Conservation (phyloP, 140 eudicot genomes). For the Stevia rebaudiana region DNA sequence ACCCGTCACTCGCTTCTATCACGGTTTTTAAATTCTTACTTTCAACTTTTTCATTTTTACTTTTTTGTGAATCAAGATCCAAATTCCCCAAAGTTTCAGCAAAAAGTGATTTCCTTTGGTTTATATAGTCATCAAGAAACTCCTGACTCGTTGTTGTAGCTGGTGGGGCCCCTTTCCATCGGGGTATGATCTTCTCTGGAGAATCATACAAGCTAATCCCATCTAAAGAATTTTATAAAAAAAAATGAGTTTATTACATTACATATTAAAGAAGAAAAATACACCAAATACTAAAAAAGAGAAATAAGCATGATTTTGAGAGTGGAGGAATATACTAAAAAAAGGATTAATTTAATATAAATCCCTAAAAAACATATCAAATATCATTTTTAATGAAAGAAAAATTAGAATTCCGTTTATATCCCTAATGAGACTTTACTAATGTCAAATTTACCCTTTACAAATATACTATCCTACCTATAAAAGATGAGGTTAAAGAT, state of each 20-base stretch:
- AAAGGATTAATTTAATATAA: too few species aligned
- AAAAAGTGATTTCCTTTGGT: constrained; percentile 47
- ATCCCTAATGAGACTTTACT: too few species aligned
- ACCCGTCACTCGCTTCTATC: constrained; percentile 89
- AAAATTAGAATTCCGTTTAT: too few species aligned
- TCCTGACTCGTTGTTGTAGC: constrained; percentile 44
- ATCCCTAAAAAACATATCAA: too few species aligned
- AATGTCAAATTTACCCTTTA: too few species aligned
- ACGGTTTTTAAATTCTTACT: constrained; percentile 48
- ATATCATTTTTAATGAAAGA: too few species aligned
- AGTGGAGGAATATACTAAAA: background rate
- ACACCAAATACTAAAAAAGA: background rate
- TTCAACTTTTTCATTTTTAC: constrained; percentile 11
- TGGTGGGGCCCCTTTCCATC: constrained; percentile 87
- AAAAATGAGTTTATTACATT: too few species aligned
- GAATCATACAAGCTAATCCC: constrained; percentile 94
- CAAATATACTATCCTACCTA: too few species aligned
- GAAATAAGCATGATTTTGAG: constrained; percentile 4
- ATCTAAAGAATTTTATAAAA: constrained; percentile 32
- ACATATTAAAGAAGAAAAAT: background rate
- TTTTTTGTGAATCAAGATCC: constrained; percentile 26
- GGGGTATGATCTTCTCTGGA: constrained; percentile 81
- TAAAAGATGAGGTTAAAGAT: too few species aligned
- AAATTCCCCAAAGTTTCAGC: constrained; percentile 38
- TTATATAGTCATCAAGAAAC: constrained; percentile 43